Conservation (phyloP, 1,139 yeast species). For the Taphrina communis region DNA sequence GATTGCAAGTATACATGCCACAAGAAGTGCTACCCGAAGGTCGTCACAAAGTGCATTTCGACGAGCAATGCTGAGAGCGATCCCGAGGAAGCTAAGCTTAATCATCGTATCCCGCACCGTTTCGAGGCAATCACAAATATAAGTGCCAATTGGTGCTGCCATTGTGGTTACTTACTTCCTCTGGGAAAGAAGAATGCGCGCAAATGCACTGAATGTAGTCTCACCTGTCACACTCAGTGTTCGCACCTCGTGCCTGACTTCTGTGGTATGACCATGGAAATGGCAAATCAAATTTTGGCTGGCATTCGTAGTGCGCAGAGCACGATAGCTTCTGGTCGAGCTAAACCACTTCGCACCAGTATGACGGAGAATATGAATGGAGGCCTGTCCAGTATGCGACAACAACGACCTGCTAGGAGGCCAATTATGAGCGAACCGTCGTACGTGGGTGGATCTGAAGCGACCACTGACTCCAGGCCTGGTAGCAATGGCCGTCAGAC, state of each 20-base stretch:
- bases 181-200: constrained; percentile 95
- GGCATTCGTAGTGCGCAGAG: constrained; percentile 74
- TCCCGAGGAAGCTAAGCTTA: constrained; percentile 86
- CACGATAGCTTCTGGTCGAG: constrained; percentile 47
- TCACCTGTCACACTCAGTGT: constrained; percentile 91
- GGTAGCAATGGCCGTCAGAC: constrained; percentile 13
- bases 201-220: constrained; percentile 92
- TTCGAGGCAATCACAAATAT: constrained; percentile 88
- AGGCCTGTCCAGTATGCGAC: constrained; percentile 21
- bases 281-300: constrained; percentile 84
- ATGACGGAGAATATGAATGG: constrained; percentile 39
- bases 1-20: constrained; percentile 95
- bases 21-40: constrained; percentile 89
- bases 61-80: constrained; percentile 84
- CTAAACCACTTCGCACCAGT: constrained; percentile 45
- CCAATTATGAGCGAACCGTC: constrained; percentile 37
- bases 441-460: constrained; percentile 15
- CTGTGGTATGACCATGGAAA: constrained; percentile 98
- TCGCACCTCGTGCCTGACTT: constrained; percentile 95
- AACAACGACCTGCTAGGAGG: constrained; percentile 29
- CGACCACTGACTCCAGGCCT: constrained; percentile 2
- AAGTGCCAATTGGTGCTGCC: constrained; percentile 99
- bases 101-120: constrained; percentile 95
- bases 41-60: constrained; percentile 93
- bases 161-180: constrained; percentile 94